Evolutionary conservation across 768 basidiomycete genomes (phyloP).

Genomic region (Coprinopsis sp.): DNA sequence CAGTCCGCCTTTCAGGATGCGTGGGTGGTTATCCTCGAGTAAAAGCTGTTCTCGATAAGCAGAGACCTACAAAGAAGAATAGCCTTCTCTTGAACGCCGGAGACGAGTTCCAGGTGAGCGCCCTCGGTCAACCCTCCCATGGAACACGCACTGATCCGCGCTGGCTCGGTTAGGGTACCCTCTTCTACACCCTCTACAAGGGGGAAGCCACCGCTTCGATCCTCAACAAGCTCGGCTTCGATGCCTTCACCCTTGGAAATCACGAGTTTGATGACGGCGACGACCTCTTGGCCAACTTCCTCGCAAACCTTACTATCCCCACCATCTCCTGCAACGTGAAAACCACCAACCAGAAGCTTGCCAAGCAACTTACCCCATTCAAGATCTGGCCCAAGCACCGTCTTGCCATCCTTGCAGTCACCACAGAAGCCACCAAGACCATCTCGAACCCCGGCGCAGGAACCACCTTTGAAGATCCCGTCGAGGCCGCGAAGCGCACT

Average conservation of each 20-base stretch:
- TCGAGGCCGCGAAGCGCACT: constrained; percentile 31
- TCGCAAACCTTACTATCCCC: constrained; percentile 39
- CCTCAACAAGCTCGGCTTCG: constrained; percentile 40
- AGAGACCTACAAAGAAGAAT: constrained; percentile 28
- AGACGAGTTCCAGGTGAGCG: constrained; percentile 40
- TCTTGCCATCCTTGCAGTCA: constrained; percentile 39
- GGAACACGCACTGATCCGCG: not conserved
- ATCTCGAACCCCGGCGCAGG: constrained; percentile 34
- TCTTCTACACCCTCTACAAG: constrained; percentile 42
- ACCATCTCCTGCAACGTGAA: constrained; percentile 42
- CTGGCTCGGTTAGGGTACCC: constrained; percentile 39
- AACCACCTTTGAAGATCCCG: constrained; percentile 37
- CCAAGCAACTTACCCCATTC: constrained; percentile 31
- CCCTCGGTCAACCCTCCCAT: not conserved
- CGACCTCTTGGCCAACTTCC: constrained; percentile 31
- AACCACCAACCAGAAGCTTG: constrained; percentile 29
- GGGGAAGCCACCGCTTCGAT: constrained; percentile 36
- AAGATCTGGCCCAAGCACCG: constrained; percentile 25
- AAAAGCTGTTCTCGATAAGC: constrained; percentile 32
- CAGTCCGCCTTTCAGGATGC: constrained; percentile 22
- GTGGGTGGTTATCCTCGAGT: constrained; percentile 40
- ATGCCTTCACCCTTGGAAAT: constrained; percentile 42
- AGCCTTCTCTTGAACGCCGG: constrained; percentile 41
- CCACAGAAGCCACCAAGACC: constrained; percentile 35
- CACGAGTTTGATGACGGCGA: constrained; percentile 45